Percentiles rank a stretch among this genome's conserved stretches.
These are phyloP conservation scores for Fraxinus albicans DNA, from an alignment of 305 asterid genomes.

Conservation along the genomic window DNA sequence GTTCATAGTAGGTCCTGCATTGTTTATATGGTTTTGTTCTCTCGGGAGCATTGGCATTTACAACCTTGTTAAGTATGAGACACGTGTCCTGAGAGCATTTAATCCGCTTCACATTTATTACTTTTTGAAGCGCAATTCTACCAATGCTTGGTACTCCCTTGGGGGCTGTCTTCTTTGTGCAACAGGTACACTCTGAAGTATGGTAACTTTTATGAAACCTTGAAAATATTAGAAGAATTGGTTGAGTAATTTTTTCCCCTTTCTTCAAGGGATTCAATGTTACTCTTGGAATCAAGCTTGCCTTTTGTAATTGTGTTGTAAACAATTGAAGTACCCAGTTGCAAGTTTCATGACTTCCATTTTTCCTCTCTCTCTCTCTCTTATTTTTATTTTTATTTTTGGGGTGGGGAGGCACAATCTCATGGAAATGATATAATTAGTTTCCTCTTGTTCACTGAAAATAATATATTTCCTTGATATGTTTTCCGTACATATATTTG, in stretches of 20 bases:
- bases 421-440: not conserved
- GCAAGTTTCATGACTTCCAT: not conserved
- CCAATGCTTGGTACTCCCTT: constrained; percentile 93
- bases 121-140: constrained; percentile 79
- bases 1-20: constrained; percentile 94
- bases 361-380: too few species aligned
- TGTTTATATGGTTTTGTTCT: constrained; percentile 96
- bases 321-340: constrained; percentile 7
- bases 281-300: not conserved
- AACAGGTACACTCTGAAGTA: constrained; percentile 63
- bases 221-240: not conserved
- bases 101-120: constrained; percentile 88
- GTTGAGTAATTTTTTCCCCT: not conserved
- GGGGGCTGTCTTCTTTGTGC: constrained; percentile 99
- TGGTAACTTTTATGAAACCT: not conserved
- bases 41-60: constrained; percentile 91
- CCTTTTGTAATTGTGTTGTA: constrained; percentile 11
- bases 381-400: too few species aligned
- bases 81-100: constrained; percentile 72
- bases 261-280: not conserved
- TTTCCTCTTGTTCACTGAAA: constrained; percentile 1
- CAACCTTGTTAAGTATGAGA: constrained; percentile 82
- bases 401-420: not conserved
- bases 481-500: not conserved
- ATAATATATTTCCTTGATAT: not conserved